Evolutionary conservation across 345 rosid genomes (phyloP).

Genomic region (Orychophragmus violaceus): DNA sequence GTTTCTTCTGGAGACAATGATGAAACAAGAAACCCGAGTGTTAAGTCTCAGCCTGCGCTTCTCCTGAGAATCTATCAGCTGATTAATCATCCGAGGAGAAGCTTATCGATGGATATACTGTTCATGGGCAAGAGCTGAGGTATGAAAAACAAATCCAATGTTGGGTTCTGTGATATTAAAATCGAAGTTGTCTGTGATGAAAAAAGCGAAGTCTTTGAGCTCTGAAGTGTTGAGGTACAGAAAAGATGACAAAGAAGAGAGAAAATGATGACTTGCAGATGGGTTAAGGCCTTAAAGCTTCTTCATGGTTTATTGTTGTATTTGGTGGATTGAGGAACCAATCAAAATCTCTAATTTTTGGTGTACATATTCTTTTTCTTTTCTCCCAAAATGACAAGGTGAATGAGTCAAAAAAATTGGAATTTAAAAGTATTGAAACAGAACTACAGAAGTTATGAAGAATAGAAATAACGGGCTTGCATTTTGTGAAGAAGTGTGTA

Average conservation of each 20-base stretch:
- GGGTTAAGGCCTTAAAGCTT: not conserved
- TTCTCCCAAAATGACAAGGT: not conserved
- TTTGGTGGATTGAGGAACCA: conserved; percentile 22
- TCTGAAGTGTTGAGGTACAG: conserved; percentile 5
- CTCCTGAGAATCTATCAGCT: not conserved
- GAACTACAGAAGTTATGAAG: too few species aligned
- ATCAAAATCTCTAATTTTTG: not conserved
- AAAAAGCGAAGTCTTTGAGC: not conserved
- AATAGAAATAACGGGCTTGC: too few species aligned
- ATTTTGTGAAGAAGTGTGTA: too few species aligned
- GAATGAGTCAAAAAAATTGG: too few species aligned
- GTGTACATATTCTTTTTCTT: not conserved
- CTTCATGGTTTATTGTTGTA: conserved; percentile 18
- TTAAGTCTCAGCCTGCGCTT: conserved; percentile 5
- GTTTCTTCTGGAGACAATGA: conserved; percentile 12
- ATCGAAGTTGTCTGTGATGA: not conserved
- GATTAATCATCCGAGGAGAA: conserved; percentile 10
- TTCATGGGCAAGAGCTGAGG: conserved; percentile 13
- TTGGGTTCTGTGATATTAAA: not conserved
- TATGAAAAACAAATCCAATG: conserved; percentile 3
- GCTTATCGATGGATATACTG: not conserved
- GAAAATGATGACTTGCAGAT: not conserved
- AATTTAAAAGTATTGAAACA: too few species aligned
- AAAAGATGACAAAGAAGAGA: not conserved
- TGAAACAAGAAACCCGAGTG: conserved; percentile 9